These are phyloP conservation scores for Polytolypa hystricis DNA, from an alignment of 2,329 filamentous ascomycete species.

Conservation along the genomic window DNA sequence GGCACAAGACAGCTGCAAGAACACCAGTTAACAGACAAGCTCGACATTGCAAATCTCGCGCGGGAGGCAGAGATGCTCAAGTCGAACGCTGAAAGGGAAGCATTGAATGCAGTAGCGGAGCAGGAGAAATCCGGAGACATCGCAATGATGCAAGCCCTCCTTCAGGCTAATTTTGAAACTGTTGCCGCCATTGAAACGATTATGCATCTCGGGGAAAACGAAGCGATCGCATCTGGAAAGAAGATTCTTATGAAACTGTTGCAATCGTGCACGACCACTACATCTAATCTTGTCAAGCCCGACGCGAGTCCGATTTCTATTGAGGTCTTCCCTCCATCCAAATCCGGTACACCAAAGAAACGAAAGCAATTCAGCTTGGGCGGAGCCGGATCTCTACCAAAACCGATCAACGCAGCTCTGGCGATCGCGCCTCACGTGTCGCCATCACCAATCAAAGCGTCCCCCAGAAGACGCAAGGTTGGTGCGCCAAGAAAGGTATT, in stretches of 20 bases:
- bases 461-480: slow-evolving; percentile 67
- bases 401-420: slow-evolving; percentile 19
- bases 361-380: slow-evolving; percentile 42
- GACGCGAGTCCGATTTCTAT: slow-evolving; percentile 53
- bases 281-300: slow-evolving; percentile 79
- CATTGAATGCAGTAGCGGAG: slow-evolving; percentile 64
- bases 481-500: slow-evolving; percentile 57
- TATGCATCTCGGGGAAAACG: slow-evolving; percentile 68
- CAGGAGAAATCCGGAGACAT: slow-evolving; percentile 74
- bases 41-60: slow-evolving; percentile 60
- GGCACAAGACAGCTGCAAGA: slow-evolving; percentile 67
- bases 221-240: slow-evolving; percentile 71
- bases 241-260: slow-evolving; percentile 66
- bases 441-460: slow-evolving; percentile 59
- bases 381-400: slow-evolving; percentile 17
- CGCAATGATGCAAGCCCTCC: slow-evolving; percentile 66
- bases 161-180: slow-evolving; percentile 87
- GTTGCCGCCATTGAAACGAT: slow-evolving; percentile 73
- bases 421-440: slow-evolving; percentile 25
- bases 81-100: slow-evolving; percentile 68
- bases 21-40: slow-evolving; percentile 53
- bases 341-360: slow-evolving; percentile 66
- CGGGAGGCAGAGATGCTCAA: slow-evolving; percentile 82
- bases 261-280: slow-evolving; percentile 60
- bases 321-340: slow-evolving; percentile 58